A percentile compares a stretch with the other conserved stretches of the same genome.
Conservation (phyloP, 1,284 basidiomycete genomes). For the Laetiporus sulphureus region DNA sequence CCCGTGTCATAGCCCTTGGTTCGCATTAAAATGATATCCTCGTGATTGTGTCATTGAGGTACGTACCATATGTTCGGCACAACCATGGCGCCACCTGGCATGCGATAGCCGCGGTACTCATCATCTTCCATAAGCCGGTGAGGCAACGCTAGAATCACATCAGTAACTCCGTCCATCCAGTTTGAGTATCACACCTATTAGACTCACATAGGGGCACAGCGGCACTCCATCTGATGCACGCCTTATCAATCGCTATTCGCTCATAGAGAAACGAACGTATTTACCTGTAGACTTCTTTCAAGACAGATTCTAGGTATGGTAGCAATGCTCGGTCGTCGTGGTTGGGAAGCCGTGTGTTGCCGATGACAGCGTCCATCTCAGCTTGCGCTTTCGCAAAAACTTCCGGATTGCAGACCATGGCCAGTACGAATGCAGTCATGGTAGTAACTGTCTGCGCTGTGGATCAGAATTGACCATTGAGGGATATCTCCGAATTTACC, state of each 20-base stretch:
- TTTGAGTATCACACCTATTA: no score
- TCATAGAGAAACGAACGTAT: no score
- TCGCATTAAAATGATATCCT: background rate
- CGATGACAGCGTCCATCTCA: conserved; percentile 30
- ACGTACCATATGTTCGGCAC: conserved; percentile 29
- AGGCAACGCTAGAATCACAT: conserved; percentile 27
- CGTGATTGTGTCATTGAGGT: no score
- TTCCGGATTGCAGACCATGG: conserved; percentile 25
- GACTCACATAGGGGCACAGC: conserved; percentile 17
- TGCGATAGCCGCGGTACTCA: conserved; percentile 27
- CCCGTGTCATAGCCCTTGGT: conserved; percentile 32
- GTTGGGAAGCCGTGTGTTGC: conserved; percentile 22
- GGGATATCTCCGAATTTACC: conserved; percentile 15
- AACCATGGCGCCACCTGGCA: conserved; percentile 28
- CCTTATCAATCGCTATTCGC: no score
- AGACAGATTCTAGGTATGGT: conserved; percentile 26
- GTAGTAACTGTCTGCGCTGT: conserved; percentile 27
- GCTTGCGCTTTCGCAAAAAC: conserved; percentile 26
- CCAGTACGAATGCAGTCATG: conserved; percentile 19
- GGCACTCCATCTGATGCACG: conserved; percentile 14
- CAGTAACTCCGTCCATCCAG: no score
- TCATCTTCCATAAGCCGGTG: conserved; percentile 24
- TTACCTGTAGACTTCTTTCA: conserved; percentile 38
- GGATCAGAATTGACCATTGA: no score
- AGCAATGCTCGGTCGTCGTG: conserved; percentile 25